A percentile compares a stretch with the other conserved stretches of the same genome.
These are phyloP conservation scores for Radiomyces spectabilis DNA, from an alignment of 192 early-diverging fungal species.

Conservation along the genomic window DNA sequence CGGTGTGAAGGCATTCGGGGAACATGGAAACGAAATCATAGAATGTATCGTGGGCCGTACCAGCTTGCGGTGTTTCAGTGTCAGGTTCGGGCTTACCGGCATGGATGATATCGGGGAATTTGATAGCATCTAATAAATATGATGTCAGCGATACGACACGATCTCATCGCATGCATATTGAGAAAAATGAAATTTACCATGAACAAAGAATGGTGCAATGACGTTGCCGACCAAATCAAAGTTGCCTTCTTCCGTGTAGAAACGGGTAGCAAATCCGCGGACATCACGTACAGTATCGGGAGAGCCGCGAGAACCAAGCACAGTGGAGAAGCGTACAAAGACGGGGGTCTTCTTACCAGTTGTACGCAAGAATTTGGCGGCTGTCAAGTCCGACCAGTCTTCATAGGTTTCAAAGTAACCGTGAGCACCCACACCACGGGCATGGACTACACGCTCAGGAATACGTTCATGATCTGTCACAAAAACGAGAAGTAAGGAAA, in stretches of 20 bases:
- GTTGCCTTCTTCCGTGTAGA: conserved; percentile 25
- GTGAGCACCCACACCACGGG: conserved; percentile 33
- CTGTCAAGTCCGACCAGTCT: conserved; percentile 29
- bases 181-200: conserved; percentile 2
- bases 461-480: conserved; percentile 1
- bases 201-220: conserved; percentile 38
- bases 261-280: conserved; percentile 15
- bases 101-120: conserved; percentile 29
- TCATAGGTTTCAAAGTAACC: conserved; percentile 32
- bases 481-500: background rate
- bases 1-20: conserved; percentile 33
- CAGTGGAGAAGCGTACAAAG: conserved; percentile 42
- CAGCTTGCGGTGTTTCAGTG: conserved; percentile 34
- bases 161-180: too few relatives aligned
- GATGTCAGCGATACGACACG: too few relatives aligned
- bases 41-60: conserved; percentile 29
- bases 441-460: conserved; percentile 32
- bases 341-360: conserved; percentile 31
- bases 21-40: conserved; percentile 32
- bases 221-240: conserved; percentile 28
- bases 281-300: conserved; percentile 37
- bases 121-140: conserved; percentile 21
- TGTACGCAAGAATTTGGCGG: conserved; percentile 22
- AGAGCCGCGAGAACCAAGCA: conserved; percentile 27
- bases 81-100: conserved; percentile 38